A percentile compares a stretch with the other conserved stretches of the same genome.
Conservation (phyloP, 805 yeast genomes). For the Wickerhamomyces sydowiorum region DNA sequence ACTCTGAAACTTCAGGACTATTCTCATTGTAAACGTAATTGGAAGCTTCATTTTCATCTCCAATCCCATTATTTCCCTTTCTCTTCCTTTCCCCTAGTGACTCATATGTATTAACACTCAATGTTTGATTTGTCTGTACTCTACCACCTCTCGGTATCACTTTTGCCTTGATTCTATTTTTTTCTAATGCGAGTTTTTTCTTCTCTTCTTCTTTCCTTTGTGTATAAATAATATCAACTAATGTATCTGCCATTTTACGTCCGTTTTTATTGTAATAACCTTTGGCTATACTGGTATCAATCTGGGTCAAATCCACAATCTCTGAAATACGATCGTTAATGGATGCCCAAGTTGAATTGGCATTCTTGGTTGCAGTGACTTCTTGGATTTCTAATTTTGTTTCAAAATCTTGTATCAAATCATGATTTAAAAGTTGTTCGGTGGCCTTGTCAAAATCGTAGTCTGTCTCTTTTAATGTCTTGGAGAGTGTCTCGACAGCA, state of each 20-base stretch:
- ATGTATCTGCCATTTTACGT: slow-evolving; percentile 25
- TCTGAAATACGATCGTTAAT: slow-evolving; percentile 12
- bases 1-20: slow-evolving; percentile 26
- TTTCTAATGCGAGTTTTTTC: background rate
- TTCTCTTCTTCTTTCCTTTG: slow-evolving; percentile 5
- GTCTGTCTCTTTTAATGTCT: slow-evolving; percentile 24
- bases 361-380: background rate
- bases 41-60: background rate
- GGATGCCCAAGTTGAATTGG: slow-evolving; percentile 6
- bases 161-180: background rate
- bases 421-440: slow-evolving; percentile 25
- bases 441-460: slow-evolving; percentile 27
- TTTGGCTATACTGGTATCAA: slow-evolving; percentile 12
- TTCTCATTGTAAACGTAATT: slow-evolving; percentile 16
- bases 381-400: slow-evolving; percentile 1
- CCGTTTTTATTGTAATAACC: slow-evolving; percentile 25
- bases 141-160: slow-evolving; percentile 23
- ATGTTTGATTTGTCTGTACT: slow-evolving; percentile 25
- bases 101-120: background rate
- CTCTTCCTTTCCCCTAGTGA: slow-evolving; percentile 3
- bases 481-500: slow-evolving; percentile 24
- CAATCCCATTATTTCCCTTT: background rate
- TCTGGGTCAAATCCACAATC: slow-evolving; percentile 19
- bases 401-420: slow-evolving; percentile 5
- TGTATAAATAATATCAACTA: slow-evolving; percentile 29